Conservation (phyloP, 73 alveolate genomes). For the Halteria grandinella region DNA sequence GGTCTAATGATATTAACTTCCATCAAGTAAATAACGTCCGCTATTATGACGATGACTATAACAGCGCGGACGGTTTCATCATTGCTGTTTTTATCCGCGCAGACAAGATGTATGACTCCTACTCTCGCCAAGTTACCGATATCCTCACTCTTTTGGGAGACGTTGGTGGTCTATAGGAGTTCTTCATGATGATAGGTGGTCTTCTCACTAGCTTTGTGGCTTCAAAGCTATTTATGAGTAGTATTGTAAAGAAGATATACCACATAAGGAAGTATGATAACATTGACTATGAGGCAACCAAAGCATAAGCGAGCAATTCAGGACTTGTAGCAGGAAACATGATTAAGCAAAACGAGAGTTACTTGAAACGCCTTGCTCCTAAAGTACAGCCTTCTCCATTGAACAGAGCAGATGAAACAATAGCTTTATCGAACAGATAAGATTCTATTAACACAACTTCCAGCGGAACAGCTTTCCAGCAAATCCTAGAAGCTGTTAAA, state of each 20-base stretch:
- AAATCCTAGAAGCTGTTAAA: too few species aligned
- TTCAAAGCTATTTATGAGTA: background rate
- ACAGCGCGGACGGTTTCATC: background rate
- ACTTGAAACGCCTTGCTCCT: too few species aligned
- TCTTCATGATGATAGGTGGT: background rate
- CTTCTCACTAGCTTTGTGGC: constrained; percentile 3
- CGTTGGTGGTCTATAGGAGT: constrained; percentile 20
- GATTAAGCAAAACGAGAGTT: too few species aligned
- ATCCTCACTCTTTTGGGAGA: constrained; percentile 3
- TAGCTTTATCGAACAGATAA: too few species aligned
- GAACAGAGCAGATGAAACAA: too few species aligned
- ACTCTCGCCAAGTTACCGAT: constrained; percentile 2
- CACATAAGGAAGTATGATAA: background rate
- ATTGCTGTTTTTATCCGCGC: background rate
- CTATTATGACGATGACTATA: background rate
- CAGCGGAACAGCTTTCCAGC: too few species aligned
- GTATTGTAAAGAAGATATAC: background rate
- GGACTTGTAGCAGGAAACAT: too few species aligned
- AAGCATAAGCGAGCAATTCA: too few species aligned
- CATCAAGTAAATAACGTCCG: background rate
- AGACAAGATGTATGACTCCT: background rate
- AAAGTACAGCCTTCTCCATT: too few species aligned
- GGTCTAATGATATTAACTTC: background rate
- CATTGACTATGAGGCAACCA: too few species aligned
- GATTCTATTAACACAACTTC: too few species aligned